phyloP scores from a whole-genome alignment of 1,284 basidiomycete species.

The Pascua sp. region DNA sequence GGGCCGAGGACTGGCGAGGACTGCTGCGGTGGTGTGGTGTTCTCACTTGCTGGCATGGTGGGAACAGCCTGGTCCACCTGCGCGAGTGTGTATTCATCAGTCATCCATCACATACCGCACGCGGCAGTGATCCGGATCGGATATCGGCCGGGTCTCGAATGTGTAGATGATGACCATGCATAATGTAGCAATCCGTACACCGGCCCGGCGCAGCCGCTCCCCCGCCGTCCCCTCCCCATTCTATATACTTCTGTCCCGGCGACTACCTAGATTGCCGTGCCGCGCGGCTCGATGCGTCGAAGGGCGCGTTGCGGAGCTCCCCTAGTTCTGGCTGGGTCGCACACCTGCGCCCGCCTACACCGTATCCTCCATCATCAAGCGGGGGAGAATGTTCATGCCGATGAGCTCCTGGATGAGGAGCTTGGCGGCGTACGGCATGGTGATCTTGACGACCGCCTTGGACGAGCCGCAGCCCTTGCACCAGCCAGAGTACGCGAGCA shows the following conservation, averaged over 20 bases:
- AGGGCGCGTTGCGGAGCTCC: background rate
- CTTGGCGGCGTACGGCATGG: slow-evolving; percentile 98
- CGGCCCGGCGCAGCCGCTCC: too few relatives aligned
- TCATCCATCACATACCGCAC: too few relatives aligned
- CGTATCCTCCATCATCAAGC: slow-evolving; percentile 66
- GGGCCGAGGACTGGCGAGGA: too few relatives aligned
- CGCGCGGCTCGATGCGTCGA: background rate
- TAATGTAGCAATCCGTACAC: background rate
- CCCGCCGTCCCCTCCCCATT: background rate
- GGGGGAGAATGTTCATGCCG: slow-evolving; percentile 91
- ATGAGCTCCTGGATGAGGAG: slow-evolving; percentile 95
- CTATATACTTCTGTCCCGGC: background rate
- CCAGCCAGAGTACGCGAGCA: slow-evolving; percentile 92
- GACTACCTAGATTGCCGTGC: background rate
- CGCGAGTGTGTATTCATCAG: too few relatives aligned
- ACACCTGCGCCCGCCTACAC: slow-evolving; percentile 19
- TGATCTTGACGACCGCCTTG: slow-evolving; percentile 91
- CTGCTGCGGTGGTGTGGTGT: too few relatives aligned
- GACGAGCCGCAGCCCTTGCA: slow-evolving; percentile 94
- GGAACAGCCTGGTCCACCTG: too few relatives aligned
- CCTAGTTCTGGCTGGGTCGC: background rate
- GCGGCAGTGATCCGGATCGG: too few relatives aligned
- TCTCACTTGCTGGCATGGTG: too few relatives aligned
- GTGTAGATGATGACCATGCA: background rate
- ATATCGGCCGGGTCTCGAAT: too few relatives aligned